Percentiles rank a stretch among this genome's conserved stretches.
phyloP scores from a whole-genome alignment of 2,329 filamentous ascomycete genomes.

The Akanthomyces uredinophilus region DNA sequence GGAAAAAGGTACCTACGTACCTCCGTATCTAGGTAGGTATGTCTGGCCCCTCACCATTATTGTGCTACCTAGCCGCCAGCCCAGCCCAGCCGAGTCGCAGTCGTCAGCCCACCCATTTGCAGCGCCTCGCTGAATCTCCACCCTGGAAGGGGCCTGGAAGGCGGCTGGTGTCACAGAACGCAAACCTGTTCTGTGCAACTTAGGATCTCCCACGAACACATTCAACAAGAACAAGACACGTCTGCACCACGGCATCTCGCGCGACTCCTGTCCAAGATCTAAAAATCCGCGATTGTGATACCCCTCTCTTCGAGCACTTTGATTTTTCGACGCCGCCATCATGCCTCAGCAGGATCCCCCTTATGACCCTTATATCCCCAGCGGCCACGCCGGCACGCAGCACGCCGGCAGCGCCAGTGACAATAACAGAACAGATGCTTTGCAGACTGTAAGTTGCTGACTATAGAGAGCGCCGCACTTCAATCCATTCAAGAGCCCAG shows the following conservation, averaged over 20 bases:
- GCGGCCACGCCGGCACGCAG: constrained; percentile 47
- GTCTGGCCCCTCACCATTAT: not conserved
- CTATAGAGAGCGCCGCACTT: constrained; percentile 6
- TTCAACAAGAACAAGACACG: not conserved
- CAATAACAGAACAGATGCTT: constrained; percentile 54
- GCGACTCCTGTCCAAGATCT: not conserved
- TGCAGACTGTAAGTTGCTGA: constrained; percentile 73
- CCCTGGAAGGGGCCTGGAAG: not conserved
- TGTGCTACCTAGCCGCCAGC: not conserved
- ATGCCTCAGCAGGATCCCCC: constrained; percentile 58
- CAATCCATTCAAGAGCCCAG: not conserved
- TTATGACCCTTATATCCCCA: constrained; percentile 87
- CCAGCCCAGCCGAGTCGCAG: not conserved
- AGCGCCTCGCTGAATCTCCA: constrained; percentile 10
- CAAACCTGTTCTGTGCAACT: constrained; percentile 9
- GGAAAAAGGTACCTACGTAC: too few relatives aligned
- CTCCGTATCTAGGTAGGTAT: too few relatives aligned
- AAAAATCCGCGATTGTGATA: not conserved
- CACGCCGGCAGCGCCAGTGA: constrained; percentile 36
- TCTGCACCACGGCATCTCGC: constrained; percentile 2
- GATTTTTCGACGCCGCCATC: constrained; percentile 19
- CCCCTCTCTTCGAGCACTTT: constrained; percentile 1
- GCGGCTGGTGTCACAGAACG: constrained; percentile 1
- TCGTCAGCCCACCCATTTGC: constrained; percentile 7
- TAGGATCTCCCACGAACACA: not conserved